Base-by-base conservation (phyloP, 208 protist genomes). In the Crithidia bombi region DNA sequence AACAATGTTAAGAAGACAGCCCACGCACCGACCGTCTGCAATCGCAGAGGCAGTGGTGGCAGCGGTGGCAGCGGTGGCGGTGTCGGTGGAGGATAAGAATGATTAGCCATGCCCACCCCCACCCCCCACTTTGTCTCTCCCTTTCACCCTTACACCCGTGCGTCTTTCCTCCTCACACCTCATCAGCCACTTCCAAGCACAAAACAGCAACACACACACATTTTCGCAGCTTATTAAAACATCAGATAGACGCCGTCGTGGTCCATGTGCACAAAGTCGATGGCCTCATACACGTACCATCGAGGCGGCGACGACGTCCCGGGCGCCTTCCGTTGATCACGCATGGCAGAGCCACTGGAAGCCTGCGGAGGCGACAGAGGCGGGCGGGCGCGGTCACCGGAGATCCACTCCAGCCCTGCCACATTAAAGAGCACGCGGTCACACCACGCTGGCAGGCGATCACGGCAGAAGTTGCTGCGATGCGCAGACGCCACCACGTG, bases 361-460 rank as follows among this genome's bases (percentile, higher is more conserved):
- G 54, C 15, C 19, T 28, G 14, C 25, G 30, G 36, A 14, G 50
- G 35, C 26, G 49, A 23, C 43, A 62, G 35, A 1, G 30, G 5
- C 23, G 75, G 33, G 39, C 54, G 50, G 21, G 79, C 52, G 36
- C 71, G 63, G 38, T 78, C 69, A 7, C 85, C 83, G 9, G 78
- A 65, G 52, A 92, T 77, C 50, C 86, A 71, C 63, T 92, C 87
- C 35, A 92, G 72, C 2, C 76, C 87, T 6, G 90, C 75, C 21
- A 88, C 78, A 54, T 92, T 95, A 66, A 90, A 93, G 4, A 90
- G 47, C 19, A 95, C 74, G n/a, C 90, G 82, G 63, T 95, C 90
- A 62, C 90, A 95, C 90, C 90, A 95, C 25, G 90, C 90, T 9
- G 90, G 87, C 41, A 93, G 52, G n/a, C 90, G 83, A 32, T 69